A percentile compares a stretch with the other conserved stretches of the same genome.
These are phyloP conservation scores for Fistulifera pelliculosa DNA, from an alignment of 108 stramenopile genomes.

Conservation along the genomic window DNA sequence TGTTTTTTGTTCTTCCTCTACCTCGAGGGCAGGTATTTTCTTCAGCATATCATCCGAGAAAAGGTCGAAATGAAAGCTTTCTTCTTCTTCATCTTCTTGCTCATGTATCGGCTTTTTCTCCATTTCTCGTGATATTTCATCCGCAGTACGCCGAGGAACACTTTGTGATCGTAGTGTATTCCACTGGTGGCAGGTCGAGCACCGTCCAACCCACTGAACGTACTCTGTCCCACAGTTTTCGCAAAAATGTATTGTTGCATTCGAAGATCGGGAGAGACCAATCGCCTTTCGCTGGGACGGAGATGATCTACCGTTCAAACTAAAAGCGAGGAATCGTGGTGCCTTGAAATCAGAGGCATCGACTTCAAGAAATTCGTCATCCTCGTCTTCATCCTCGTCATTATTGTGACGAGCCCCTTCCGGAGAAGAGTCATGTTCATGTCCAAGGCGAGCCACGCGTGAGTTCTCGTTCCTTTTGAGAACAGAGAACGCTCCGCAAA, in stretches of 20 bases:
- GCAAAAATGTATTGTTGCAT: constrained; percentile 48
- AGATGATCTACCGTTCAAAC: constrained; percentile 29
- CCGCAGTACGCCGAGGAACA: constrained; percentile 20
- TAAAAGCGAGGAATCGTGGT: constrained; percentile 23
- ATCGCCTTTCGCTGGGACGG: constrained; percentile 45
- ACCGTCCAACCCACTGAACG: constrained; percentile 88
- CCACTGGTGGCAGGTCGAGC: constrained; percentile 86
- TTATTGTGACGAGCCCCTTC: constrained; percentile 15
- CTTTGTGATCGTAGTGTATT: constrained; percentile 78
- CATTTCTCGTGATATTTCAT: not conserved
- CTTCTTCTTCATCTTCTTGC: too few relatives aligned
- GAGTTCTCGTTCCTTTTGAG: too few relatives aligned
- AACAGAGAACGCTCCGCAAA: too few relatives aligned
- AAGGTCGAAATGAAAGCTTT: too few relatives aligned
- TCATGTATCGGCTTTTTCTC: not conserved
- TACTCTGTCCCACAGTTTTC: constrained; percentile 82
- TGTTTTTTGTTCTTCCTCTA: not conserved
- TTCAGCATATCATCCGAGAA: not conserved
- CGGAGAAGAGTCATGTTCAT: too few relatives aligned
- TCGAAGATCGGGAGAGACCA: constrained; percentile 32
- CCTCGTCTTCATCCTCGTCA: constrained; percentile 46
- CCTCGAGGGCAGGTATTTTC: not conserved
- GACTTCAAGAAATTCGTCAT: constrained; percentile 52
- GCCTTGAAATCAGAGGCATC: constrained; percentile 42
- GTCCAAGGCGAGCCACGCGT: too few relatives aligned